phyloP scores from a whole-genome alignment of 2,329 filamentous ascomycete genomes.

The Penicillium sp. region DNA sequence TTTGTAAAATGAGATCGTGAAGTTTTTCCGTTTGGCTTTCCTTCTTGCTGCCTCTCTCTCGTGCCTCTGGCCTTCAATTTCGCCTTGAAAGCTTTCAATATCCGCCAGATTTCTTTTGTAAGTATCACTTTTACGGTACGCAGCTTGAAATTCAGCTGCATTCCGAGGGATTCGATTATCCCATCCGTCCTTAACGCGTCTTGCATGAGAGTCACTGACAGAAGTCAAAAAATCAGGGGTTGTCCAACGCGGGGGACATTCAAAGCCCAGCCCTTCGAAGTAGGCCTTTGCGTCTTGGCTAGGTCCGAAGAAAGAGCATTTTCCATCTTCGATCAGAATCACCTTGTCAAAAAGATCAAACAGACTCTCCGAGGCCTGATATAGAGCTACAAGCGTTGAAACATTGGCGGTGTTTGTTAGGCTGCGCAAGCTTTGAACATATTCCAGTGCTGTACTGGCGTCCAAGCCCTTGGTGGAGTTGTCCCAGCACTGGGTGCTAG shows the following conservation, averaged over 20 bases:
- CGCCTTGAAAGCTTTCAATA: constrained; percentile 54
- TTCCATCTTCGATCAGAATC: constrained; percentile 63
- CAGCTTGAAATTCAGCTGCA: constrained; percentile 54
- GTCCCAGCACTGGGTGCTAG: constrained; percentile 70
- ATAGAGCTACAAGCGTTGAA: constrained; percentile 66
- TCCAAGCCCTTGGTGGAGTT: constrained; percentile 73
- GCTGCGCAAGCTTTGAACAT: constrained; percentile 64
- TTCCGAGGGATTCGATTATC: constrained; percentile 57
- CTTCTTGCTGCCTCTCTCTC: constrained; percentile 41
- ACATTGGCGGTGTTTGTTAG: constrained; percentile 62
- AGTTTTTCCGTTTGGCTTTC: constrained; percentile 50
- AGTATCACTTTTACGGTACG: constrained; percentile 49
- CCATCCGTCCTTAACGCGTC: constrained; percentile 55
- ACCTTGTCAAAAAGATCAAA: constrained; percentile 65
- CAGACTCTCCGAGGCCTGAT: constrained; percentile 59
- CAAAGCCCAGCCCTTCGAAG: constrained; percentile 69
- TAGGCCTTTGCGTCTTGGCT: constrained; percentile 63
- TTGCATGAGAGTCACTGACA: constrained; percentile 62
- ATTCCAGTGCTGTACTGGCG: constrained; percentile 69
- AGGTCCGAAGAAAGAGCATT: constrained; percentile 69
- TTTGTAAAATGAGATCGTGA: constrained; percentile 50
- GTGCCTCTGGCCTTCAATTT: constrained; percentile 42
- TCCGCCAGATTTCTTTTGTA: constrained; percentile 47
- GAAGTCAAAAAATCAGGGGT: constrained; percentile 76
- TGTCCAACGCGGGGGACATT: constrained; percentile 68